Percentiles rank a stretch among this genome's conserved stretches.
Evolutionary conservation across 2,329 filamentous ascomycete species (phyloP).

Genomic region (Aspergillus thermomutatus): DNA sequence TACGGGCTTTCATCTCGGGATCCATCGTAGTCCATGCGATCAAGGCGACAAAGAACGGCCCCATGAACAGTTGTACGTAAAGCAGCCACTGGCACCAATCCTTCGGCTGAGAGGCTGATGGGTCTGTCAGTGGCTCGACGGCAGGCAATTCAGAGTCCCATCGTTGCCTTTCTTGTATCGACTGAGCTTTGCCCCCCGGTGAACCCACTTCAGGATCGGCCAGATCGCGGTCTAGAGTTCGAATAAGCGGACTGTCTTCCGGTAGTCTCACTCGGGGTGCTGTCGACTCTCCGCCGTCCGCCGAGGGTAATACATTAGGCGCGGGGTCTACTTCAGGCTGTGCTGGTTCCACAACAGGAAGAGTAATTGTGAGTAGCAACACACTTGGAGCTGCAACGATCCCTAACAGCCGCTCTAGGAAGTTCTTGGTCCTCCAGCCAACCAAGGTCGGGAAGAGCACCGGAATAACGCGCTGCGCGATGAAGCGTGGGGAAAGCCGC

Average conservation of each 20-base stretch:
- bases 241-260: conserved; percentile 35
- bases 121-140: conserved; percentile 16
- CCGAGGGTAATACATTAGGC: conserved; percentile 21
- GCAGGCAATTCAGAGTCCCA: conserved; percentile 42
- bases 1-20: conserved; percentile 48
- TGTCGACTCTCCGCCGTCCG: conserved; percentile 13
- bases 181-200: conserved; percentile 17
- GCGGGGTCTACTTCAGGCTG: conserved; percentile 48
- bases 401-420: conserved; percentile 80
- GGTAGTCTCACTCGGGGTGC: conserved; percentile 31
- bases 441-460: conserved; percentile 86
- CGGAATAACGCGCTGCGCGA: conserved; percentile 66
- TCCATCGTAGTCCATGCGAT: conserved; percentile 64
- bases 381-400: conserved; percentile 84
- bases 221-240: conserved; percentile 15
- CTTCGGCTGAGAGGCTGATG: conserved; percentile 33
- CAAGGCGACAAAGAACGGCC: conserved; percentile 76
- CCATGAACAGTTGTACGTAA: conserved; percentile 77
- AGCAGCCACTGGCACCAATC: conserved; percentile 93
- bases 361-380: conserved; percentile 80
- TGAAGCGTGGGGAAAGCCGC: conserved; percentile 71
- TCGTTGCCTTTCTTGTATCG: conserved; percentile 15
- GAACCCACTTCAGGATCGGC: conserved; percentile 6
- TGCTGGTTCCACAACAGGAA: conserved; percentile 81
- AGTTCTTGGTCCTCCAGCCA: conserved; percentile 74